Percentiles rank a stretch among this genome's conserved stretches.
Evolutionary conservation across 208 protist genomes (phyloP).

Genomic region (Leishmania braziliensis): DNA sequence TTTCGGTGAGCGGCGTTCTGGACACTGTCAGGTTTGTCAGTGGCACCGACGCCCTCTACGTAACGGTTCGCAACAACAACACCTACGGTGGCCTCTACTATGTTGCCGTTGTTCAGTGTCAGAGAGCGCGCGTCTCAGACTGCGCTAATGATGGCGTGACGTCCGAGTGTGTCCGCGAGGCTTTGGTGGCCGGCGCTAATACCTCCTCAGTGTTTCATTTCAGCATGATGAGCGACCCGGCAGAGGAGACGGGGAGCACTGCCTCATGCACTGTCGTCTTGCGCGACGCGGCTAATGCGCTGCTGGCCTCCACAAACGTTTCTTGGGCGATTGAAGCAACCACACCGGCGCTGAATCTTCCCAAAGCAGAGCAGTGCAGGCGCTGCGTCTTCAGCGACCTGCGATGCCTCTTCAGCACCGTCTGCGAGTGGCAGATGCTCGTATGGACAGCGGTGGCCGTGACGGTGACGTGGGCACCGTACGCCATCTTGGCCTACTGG

Average conservation of each 20-base stretch:
- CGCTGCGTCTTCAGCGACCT: slow-evolving; percentile 25
- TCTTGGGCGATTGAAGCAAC: slow-evolving; percentile 10
- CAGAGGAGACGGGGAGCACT: not conserved
- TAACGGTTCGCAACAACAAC: slow-evolving; percentile 20
- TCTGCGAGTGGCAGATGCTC: slow-evolving; percentile 35
- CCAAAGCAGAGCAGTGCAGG: slow-evolving; percentile 15
- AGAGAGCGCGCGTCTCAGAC: not conserved
- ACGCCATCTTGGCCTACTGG: slow-evolving; percentile 12
- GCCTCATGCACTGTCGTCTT: slow-evolving; percentile 41
- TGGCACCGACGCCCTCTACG: not conserved
- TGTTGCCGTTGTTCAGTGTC: slow-evolving; percentile 32
- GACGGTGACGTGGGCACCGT: slow-evolving; percentile 23
- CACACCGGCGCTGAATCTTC: not conserved
- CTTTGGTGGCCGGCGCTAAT: slow-evolving; percentile 15
- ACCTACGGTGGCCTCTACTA: slow-evolving; percentile 23
- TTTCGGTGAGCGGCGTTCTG: slow-evolving; percentile 36
- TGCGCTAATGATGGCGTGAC: slow-evolving; percentile 22
- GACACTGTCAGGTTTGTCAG: not conserved
- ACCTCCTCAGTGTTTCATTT: not conserved
- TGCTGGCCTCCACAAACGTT: slow-evolving; percentile 25
- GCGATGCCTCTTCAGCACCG: slow-evolving; percentile 22
- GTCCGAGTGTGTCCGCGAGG: slow-evolving; percentile 12
- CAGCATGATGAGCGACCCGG: not conserved
- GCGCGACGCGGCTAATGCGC: slow-evolving; percentile 29
- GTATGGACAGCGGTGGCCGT: slow-evolving; percentile 29